A percentile compares a stretch with the other conserved stretches of the same genome.
These are phyloP conservation scores for Phytomonas sp. DNA, from an alignment of 208 protist species.

Conservation along the genomic window DNA sequence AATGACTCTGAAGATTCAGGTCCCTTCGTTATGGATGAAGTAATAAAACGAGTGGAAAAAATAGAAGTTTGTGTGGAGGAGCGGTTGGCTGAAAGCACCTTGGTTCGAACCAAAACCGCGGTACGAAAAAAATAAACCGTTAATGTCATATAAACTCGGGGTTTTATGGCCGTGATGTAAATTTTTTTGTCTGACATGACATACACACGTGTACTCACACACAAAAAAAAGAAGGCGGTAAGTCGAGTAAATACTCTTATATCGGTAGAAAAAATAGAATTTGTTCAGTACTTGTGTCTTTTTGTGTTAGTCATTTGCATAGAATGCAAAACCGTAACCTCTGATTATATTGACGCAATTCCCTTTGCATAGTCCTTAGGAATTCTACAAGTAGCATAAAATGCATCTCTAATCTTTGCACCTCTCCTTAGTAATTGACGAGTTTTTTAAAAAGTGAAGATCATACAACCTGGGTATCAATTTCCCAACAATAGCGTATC, in stretches of 20 bases:
- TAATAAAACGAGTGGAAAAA: conserved; percentile 42
- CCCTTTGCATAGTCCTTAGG: background rate
- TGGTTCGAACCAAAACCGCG: background rate
- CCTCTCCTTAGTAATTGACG: background rate
- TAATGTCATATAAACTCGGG: background rate
- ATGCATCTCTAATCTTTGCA: background rate
- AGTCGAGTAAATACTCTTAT: background rate
- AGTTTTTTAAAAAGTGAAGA: background rate
- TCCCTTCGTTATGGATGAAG: conserved; percentile 42
- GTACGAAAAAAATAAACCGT: background rate
- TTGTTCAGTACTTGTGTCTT: conserved; percentile 9
- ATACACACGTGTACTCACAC: background rate
- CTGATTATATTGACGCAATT: background rate
- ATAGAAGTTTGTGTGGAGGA: conserved; percentile 26
- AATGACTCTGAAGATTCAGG: background rate
- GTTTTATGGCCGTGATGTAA: background rate
- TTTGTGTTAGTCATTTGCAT: background rate
- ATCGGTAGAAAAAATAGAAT: background rate
- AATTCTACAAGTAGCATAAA: background rate
- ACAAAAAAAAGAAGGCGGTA: background rate
- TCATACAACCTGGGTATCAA: conserved; percentile 4
- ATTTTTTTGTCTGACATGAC: background rate
- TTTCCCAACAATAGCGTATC: background rate
- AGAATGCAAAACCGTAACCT: background rate
- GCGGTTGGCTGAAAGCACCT: conserved; percentile 14